Base-by-base conservation (phyloP, 2,329 filamentous ascomycete genomes). In the Setomelanomma holmii region DNA sequence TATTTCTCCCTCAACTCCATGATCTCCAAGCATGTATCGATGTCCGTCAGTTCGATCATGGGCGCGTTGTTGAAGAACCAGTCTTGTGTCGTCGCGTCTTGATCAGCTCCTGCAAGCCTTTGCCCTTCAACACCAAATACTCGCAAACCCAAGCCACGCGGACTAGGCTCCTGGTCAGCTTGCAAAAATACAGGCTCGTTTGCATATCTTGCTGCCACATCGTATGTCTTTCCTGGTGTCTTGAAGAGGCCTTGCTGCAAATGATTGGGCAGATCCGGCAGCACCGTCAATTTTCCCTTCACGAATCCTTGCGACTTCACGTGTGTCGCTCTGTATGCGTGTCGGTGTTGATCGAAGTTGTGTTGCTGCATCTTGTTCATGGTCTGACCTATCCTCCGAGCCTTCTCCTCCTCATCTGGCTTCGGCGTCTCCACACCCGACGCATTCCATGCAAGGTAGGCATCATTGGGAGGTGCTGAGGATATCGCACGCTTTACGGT, bases 321-420 rank as follows among this genome's bases (percentile, higher is more conserved):
- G 46, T 75, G 68, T 6, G 69, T 75, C 27, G 72, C 73, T n/a
- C 73, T 71, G 27, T 73, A 64, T 38, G 64, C 72, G 56, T 74
- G 73, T 36, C 66, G 64, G 53, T 76, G 69, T 50, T 72, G 69
- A 47, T 75, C 71, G 64, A 75, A 74, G 40, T 75, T 75, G 63
- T 74, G 74, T 66, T 76, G 73, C 53, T 76, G 72, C 60, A 76
- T 71, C 44, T 71, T 71, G 46, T 71, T 69, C 49, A 74, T 74
- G 11, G 72, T 71, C 40, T 66, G 67, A 39, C 71, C 62, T 39
- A 76, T 75, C 56, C 69, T 69, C 56, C 60, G 39, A 51, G 53
- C 68, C 53, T 61, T 75, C 60, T 74, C 66, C 46, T 71, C 62
- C 53, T 76, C 73, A 27, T 66, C 59, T 1, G 65, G 53, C 38